Percentiles rank a stretch among this genome's conserved stretches.
Evolutionary conservation across 139 green algal genomes (phyloP).

Genomic region (Chlorella sp.): DNA sequence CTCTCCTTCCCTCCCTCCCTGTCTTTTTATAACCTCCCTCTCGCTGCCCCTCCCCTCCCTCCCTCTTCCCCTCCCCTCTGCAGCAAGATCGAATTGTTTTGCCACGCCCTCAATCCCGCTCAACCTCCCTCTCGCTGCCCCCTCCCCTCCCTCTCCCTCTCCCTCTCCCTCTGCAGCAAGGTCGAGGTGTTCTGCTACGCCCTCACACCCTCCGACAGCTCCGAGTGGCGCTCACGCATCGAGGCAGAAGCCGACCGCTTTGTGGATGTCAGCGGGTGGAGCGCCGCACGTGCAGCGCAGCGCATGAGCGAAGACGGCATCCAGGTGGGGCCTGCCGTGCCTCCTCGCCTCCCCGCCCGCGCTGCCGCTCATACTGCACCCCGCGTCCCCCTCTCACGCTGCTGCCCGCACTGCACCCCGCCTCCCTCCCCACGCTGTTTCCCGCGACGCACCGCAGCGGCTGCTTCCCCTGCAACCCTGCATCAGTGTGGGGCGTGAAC

Average conservation of each 20-base stretch:
- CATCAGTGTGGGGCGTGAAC: neutral
- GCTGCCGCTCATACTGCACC: neutral
- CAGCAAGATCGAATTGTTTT: constrained; percentile 79
- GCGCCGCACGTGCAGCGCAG: constrained; percentile 63
- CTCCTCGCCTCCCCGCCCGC: neutral
- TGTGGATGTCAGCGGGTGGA: constrained; percentile 72
- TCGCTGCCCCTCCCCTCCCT: neutral
- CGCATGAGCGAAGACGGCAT: constrained; percentile 76
- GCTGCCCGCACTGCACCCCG: neutral
- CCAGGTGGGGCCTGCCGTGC: constrained; percentile 63
- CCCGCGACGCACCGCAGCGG: no score
- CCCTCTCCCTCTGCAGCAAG: constrained; percentile 1
- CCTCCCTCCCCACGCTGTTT: no score
- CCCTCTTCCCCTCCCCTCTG: neutral
- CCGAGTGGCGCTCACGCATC: constrained; percentile 81
- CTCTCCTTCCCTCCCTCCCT: no score
- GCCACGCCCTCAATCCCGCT: constrained; percentile 78
- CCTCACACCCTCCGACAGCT: constrained; percentile 76
- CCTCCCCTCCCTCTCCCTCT: neutral
- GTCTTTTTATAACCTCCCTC: no score
- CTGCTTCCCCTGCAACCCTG: no score
- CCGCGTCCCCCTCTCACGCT: neutral
- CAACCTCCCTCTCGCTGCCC: neutral
- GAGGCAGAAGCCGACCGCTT: constrained; percentile 84
- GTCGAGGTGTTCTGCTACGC: constrained; percentile 92